A percentile compares a stretch with the other conserved stretches of the same genome.
These are phyloP conservation scores for Fusarium udum DNA, from an alignment of 2,329 filamentous ascomycete species.

Conservation along the genomic window DNA sequence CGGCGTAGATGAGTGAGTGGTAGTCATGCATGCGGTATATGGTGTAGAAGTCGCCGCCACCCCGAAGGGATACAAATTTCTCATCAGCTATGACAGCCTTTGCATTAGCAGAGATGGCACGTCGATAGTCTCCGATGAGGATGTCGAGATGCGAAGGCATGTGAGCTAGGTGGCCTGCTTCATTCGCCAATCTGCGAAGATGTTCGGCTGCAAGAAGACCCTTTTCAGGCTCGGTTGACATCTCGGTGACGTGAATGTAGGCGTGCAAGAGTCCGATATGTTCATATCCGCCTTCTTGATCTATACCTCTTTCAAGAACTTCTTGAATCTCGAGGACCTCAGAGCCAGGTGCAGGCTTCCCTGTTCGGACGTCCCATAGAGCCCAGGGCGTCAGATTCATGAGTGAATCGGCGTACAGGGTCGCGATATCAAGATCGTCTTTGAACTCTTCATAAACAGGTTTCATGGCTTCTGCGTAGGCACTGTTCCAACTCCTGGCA, in stretches of 20 bases:
- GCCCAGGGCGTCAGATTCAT: slow-evolving; percentile 57
- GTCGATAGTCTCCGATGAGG: slow-evolving; percentile 73
- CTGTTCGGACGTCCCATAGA: slow-evolving; percentile 51
- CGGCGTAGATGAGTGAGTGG: slow-evolving; percentile 77
- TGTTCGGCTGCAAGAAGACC: slow-evolving; percentile 68
- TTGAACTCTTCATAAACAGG: slow-evolving; percentile 46
- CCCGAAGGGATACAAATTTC: slow-evolving; percentile 65
- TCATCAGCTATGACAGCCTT: slow-evolving; percentile 73
- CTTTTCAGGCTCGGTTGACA: slow-evolving; percentile 70
- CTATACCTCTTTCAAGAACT: slow-evolving; percentile 59
- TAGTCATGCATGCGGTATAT: slow-evolving; percentile 77
- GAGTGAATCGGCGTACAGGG: slow-evolving; percentile 49
- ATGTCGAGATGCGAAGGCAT: slow-evolving; percentile 82
- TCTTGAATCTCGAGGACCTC: slow-evolving; percentile 48
- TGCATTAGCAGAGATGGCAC: slow-evolving; percentile 67
- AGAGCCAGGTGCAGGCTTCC: slow-evolving; percentile 45
- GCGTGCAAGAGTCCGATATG: slow-evolving; percentile 79
- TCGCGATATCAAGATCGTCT: slow-evolving; percentile 48
- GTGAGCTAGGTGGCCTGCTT: slow-evolving; percentile 74
- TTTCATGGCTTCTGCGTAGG: slow-evolving; percentile 46
- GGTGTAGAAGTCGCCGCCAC: slow-evolving; percentile 74
- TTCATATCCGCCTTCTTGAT: slow-evolving; percentile 48
- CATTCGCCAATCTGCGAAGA: slow-evolving; percentile 71
- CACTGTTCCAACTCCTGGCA: slow-evolving; percentile 52
- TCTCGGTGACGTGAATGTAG: slow-evolving; percentile 82